Base-by-base conservation (phyloP, 78 protist genomes). In the Dictyostelium intermedium region DNA sequence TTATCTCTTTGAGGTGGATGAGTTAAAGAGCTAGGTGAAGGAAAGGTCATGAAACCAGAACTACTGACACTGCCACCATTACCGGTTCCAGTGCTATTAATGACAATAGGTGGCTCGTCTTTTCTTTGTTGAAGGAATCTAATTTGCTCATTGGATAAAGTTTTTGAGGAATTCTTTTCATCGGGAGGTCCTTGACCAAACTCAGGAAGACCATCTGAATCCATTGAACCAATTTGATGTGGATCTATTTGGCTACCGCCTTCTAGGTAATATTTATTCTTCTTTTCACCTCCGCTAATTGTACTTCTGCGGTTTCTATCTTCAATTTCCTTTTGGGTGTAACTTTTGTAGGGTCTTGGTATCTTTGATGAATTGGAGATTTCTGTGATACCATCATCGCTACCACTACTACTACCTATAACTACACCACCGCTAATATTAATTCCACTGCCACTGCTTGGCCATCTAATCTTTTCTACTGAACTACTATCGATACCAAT, bases 1-100 rank as follows among this genome's bases (percentile, higher is more conserved):
- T 56, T 56, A 56, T 56, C 66, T 56, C 27, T 56, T 35, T 73
- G 83, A 13, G 92, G 92, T 76, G 92, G 92, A 76, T 86, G 92
- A 35, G 92, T 76, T 32, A 72, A 30, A 5, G 61, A 34, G n/a
- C 35, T 39, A 18, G 32, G 6, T 25, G 66, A 56, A 56, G 66
- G 66, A 56, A 56, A 56, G 20, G 66, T 56, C 20, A 20, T 14
- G 66, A 56, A 56, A 56, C 66, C 27, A 27, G 45, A 16, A n/a
- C 47, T n/a, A 39, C 61, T 77, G 2, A 37, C 45, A 37, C 35
- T 41, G 3, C 39, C 47, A 73, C n/a, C 43, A 34, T 34, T 34
- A n/a, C 34, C 20, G 11, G n/a, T 4, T n/a, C 56, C 83, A n/a
- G 25, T 5, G n/a, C 35, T 25, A 77, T 6, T 34, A 14, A 41